Conservation (phyloP, 495 filamentous ascomycete genomes). For the Apodospora peruviana region DNA sequence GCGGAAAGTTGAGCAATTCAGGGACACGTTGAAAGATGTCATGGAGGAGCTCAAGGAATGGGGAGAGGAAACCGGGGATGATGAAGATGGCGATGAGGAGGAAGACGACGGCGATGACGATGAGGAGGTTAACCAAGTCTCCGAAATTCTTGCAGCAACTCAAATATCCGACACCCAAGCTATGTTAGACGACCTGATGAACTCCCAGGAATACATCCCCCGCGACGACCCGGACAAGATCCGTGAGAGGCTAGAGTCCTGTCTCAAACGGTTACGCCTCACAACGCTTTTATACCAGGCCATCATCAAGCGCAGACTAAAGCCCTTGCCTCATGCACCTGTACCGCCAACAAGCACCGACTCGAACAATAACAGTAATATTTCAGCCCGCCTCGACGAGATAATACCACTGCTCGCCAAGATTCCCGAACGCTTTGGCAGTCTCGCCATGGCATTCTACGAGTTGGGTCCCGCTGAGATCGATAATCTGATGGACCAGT, state of each 20-base stretch:
- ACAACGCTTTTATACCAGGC: constrained; percentile 55
- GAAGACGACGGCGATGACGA: constrained; percentile 34
- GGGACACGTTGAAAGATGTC: constrained; percentile 71
- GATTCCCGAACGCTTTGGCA: constrained; percentile 36
- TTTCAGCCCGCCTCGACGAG: constrained; percentile 39
- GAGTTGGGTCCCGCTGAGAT: constrained; percentile 43
- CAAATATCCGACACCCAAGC: constrained; percentile 29
- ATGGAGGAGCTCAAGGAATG: constrained; percentile 81
- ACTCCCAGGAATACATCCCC: constrained; percentile 47
- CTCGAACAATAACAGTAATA: constrained; percentile 10
- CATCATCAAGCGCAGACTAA: constrained; percentile 54
- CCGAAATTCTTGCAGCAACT: constrained; percentile 14
- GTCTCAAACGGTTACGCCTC: constrained; percentile 51
- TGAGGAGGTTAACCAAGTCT: constrained; percentile 18
- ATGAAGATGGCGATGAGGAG: constrained; percentile 40
- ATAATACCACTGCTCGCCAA: constrained; percentile 32
- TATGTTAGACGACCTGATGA: constrained; percentile 53
- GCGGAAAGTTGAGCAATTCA: constrained; percentile 57
- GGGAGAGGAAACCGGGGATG: constrained; percentile 58
- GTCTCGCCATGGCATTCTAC: constrained; percentile 41
- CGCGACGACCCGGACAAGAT: constrained; percentile 49
- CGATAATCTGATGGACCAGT: constrained; percentile 41
- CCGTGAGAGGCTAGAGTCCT: constrained; percentile 49
- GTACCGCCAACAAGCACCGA: constrained; percentile 13
- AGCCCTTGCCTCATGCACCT: constrained; percentile 40